phyloP scores from a whole-genome alignment of 129 eudicot genomes.

The Saposhnikovia divaricata region DNA sequence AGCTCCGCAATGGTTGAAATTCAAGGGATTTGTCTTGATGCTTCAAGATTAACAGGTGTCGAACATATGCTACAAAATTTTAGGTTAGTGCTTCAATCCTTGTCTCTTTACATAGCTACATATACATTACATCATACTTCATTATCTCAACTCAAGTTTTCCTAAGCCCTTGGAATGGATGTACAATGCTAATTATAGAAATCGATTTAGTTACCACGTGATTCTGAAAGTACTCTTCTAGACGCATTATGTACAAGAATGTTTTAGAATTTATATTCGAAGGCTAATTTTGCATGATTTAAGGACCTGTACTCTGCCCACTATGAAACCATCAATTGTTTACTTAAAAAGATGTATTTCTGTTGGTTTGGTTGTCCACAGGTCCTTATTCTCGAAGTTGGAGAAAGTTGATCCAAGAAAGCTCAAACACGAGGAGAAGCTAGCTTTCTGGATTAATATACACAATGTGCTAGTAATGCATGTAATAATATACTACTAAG shows the following conservation, averaged over 20 bases:
- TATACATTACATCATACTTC: neutral
- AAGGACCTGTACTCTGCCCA: neutral
- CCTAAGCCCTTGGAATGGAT: neutral
- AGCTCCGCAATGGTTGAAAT: slow-evolving; percentile 44
- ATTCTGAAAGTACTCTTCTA: neutral
- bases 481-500: slow-evolving; percentile 31
- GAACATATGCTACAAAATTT: slow-evolving; percentile 43
- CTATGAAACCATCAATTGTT: neutral
- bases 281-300: neutral
- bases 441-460: slow-evolving; percentile 88
- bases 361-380: slow-evolving; percentile 22
- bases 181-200: neutral
- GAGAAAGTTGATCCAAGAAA: slow-evolving; percentile 63
- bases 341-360: neutral
- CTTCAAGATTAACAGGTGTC: slow-evolving; percentile 32
- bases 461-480: slow-evolving; percentile 92
- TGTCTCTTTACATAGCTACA: neutral
- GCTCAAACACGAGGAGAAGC: slow-evolving; percentile 65
- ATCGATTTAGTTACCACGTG: neutral
- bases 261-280: neutral
- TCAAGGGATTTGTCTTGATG: slow-evolving; percentile 39
- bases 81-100: slow-evolving; percentile 33
- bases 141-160: neutral
- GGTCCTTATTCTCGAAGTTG: slow-evolving; percentile 56
- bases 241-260: neutral